Evolutionary conservation across 495 filamentous ascomycete genomes (phyloP).

Genomic region (Acidomyces sp.): DNA sequence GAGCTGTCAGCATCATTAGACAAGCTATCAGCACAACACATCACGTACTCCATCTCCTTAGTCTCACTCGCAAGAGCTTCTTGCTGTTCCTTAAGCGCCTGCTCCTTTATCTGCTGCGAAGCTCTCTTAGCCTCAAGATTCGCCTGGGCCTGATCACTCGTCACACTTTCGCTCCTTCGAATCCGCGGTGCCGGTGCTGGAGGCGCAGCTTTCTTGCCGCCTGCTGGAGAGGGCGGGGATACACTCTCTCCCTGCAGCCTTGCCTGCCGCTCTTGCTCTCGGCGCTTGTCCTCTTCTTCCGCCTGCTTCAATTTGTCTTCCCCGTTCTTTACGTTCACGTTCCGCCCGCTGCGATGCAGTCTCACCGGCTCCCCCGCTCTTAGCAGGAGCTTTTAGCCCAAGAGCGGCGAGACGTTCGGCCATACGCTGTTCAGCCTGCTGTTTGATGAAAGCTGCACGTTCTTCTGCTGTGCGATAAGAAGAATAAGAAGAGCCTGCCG

Average conservation of each 20-base stretch:
- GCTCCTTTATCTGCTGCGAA: slow-evolving; percentile 32
- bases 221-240: slow-evolving; percentile 36
- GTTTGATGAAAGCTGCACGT: slow-evolving; percentile 86
- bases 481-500: slow-evolving; percentile 48
- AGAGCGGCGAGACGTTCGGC: slow-evolving; percentile 92
- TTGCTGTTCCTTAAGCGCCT: slow-evolving; percentile 56
- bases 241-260: slow-evolving; percentile 73
- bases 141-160: slow-evolving; percentile 27
- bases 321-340: slow-evolving; percentile 72
- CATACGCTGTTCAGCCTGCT: slow-evolving; percentile 94
- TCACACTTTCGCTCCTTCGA: slow-evolving; percentile 45
- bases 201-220: slow-evolving; percentile 56
- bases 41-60: slow-evolving; percentile 70
- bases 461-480: slow-evolving; percentile 85
- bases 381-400: slow-evolving; percentile 65
- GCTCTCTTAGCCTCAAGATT: slow-evolving; percentile 32
- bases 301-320: slow-evolving; percentile 76
- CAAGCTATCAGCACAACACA: neutral
- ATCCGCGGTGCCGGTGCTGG: slow-evolving; percentile 78
- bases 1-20: slow-evolving; percentile 13
- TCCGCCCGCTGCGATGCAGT: slow-evolving; percentile 72
- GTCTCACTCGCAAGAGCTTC: slow-evolving; percentile 63
- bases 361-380: slow-evolving; percentile 51
- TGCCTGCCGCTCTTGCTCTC: slow-evolving; percentile 76
- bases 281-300: slow-evolving; percentile 87